Evolutionary conservation across 2,329 filamentous ascomycete species (phyloP).

Genomic region (Corniculantispora saksenae): DNA sequence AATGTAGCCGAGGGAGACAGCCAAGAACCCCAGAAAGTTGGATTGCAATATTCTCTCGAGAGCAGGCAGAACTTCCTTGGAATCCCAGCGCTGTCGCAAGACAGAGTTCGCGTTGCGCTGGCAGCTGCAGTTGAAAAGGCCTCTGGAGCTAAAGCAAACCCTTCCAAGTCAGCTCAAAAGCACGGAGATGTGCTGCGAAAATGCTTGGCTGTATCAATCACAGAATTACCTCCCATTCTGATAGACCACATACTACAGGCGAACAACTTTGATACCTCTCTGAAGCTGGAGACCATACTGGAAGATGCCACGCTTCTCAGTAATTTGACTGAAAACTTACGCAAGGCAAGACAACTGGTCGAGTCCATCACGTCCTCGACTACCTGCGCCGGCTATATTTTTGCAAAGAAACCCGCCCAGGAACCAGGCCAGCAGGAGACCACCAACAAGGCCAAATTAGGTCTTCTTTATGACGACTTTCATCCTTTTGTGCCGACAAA

Average conservation of each 20-base stretch:
- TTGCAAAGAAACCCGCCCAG: conserved; percentile 59
- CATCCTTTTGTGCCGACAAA: conserved; percentile 88
- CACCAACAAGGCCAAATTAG: conserved; percentile 32
- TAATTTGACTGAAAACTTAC: conserved; percentile 66
- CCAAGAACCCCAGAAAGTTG: conserved; percentile 80
- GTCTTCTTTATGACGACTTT: conserved; percentile 86
- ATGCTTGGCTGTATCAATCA: conserved; percentile 79
- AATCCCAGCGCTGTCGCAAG: conserved; percentile 71
- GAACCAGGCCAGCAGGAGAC: conserved; percentile 19
- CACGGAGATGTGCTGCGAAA: conserved; percentile 74
- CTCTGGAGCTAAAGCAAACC: conserved; percentile 54
- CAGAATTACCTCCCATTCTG: conserved; percentile 83
- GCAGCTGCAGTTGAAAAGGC: conserved; percentile 64
- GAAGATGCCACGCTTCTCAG: conserved; percentile 65
- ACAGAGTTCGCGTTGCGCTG: conserved; percentile 70
- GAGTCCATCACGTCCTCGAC: conserved; percentile 67
- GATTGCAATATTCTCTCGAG: conserved; percentile 75
- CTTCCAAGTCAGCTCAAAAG: conserved; percentile 64
- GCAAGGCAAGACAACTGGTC: conserved; percentile 69
- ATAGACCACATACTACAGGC: conserved; percentile 81
- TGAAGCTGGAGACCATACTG: conserved; percentile 69
- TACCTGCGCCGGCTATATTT: conserved; percentile 78
- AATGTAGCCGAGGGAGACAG: conserved; percentile 78
- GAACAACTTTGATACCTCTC: conserved; percentile 67
- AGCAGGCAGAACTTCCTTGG: conserved; percentile 82